Base-by-base conservation (phyloP, 257 asterid genomes). In the Solanum peruvianum region DNA sequence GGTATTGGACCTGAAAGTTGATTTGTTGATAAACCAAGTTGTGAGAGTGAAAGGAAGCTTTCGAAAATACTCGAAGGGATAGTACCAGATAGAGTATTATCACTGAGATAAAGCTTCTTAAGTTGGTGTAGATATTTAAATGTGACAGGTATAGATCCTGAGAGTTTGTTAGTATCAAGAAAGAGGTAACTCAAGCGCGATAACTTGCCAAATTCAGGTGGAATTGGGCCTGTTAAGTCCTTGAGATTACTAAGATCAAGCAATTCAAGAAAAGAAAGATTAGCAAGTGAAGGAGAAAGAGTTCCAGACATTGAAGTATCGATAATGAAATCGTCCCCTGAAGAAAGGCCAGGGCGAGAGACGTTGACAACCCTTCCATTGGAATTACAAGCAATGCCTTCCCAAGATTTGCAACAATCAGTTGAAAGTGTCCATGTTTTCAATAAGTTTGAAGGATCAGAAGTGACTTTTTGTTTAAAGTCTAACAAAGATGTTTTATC, bases 361-460 rank as follows among this genome's bases (percentile, higher is more conserved):
- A 94, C 16, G 41, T 85, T 93, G 15, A 90, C 85, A 12, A 94
- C 97, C 84, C 95, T 89, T 31, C 94, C 94, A 15, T 91, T 70
- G 58, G 62, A 12, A 27, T 90, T 92, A 42, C 97, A 95, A 0
- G 87, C 87, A 41, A 95, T 80, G 45, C 98, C 98, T 11, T 89
- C 92, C 97, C 97, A 95, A 8, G 86, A 7, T 13, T 49, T 87
- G 94, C 98, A 95, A 86, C 98, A 95, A 88, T 93, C 96, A 15
- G 91, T 92, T 80, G 89, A 39, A 3, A 94, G 88, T 31, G 16
- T 70, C 98, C 98, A 94, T 52, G 98, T 84, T n/a, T 82, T 39
- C 83, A 95, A 92, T 72, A 93, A 67, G 1, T 66, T 15, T 11
- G 87, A 89, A 13, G 97, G 95, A 82, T 95, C 98, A 9, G 66